Percentiles rank a stretch among this genome's conserved stretches.
These are phyloP conservation scores for Aristolochia contorta DNA, from an alignment of 164 flowering plant species.

Conservation along the genomic window DNA sequence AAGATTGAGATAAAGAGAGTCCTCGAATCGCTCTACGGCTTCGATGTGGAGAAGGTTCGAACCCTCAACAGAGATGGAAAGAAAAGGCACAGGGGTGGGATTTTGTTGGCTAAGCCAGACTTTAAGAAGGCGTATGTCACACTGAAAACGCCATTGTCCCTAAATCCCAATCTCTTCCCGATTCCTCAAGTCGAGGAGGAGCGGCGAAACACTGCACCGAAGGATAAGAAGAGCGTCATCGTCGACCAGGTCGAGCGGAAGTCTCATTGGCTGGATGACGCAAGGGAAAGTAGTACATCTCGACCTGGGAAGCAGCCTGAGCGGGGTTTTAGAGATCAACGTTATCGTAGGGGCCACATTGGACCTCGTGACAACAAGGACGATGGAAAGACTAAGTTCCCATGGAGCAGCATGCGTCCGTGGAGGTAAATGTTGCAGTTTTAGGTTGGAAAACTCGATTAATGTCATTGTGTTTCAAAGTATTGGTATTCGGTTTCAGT, in stretches of 20 bases:
- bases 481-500: too few species aligned
- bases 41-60: conserved; percentile 14
- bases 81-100: conserved; percentile 15
- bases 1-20: conserved; percentile 19
- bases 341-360: neutral
- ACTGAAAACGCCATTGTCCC: conserved; percentile 11
- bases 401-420: conserved; percentile 14
- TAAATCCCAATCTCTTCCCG: conserved; percentile 9
- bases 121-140: conserved; percentile 18
- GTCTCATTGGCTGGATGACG: conserved; percentile 13
- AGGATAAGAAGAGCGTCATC: conserved; percentile 6
- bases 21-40: conserved; percentile 11
- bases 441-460: too few species aligned
- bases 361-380: neutral
- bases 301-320: conserved; percentile 1
- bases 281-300: neutral
- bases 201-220: conserved; percentile 2
- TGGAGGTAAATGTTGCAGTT: conserved; percentile 1
- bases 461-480: too few species aligned
- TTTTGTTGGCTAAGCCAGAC: conserved; percentile 15
- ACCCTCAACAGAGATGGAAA: conserved; percentile 17
- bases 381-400: conserved; percentile 11
- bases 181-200: conserved; percentile 13
- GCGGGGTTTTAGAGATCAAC: neutral
- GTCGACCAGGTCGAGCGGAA: conserved; percentile 6